Evolutionary conservation across 164 flowering plant genomes (phyloP).

Genomic region (Annona cherimola): DNA sequence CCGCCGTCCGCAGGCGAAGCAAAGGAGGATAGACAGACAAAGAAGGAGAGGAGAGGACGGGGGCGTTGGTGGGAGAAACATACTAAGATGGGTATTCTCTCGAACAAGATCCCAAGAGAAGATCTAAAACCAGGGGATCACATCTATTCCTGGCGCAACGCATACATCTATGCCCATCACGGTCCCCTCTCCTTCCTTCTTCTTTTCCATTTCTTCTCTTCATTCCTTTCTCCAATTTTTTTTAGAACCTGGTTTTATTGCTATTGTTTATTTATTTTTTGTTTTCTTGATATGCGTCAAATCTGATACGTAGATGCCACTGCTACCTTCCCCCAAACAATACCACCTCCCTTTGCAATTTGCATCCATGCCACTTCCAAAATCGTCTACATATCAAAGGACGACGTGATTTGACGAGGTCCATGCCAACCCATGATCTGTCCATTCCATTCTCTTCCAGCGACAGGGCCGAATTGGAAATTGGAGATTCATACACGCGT

Average conservation of each 20-base stretch:
- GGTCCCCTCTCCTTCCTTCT: constrained; percentile 16
- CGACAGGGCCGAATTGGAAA: neutral
- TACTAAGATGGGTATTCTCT: constrained; percentile 38
- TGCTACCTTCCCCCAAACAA: no score
- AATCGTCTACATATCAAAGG: no score
- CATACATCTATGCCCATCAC: constrained; percentile 59
- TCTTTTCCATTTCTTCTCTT: neutral
- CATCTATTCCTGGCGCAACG: constrained; percentile 58
- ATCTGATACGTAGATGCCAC: no score
- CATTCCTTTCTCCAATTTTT: neutral
- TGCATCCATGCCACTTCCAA: no score
- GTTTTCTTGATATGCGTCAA: no score
- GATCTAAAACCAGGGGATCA: constrained; percentile 56
- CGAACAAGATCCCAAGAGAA: constrained; percentile 39
- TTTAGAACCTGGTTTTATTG: neutral
- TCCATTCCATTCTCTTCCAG: neutral
- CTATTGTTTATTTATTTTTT: no score
- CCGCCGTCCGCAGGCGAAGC: no score
- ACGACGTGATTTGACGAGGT: no score
- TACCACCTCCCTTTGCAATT: no score
- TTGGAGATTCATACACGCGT: neutral
- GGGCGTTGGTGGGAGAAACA: neutral
- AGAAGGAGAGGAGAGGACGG: no score
- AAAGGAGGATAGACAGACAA: no score
- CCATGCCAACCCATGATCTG: no score